Evolutionary conservation across 2,329 filamentous ascomycete species (phyloP), one percentile per base, ranked within the genome.

Genomic region (Colletotrichum filicis): DNA sequence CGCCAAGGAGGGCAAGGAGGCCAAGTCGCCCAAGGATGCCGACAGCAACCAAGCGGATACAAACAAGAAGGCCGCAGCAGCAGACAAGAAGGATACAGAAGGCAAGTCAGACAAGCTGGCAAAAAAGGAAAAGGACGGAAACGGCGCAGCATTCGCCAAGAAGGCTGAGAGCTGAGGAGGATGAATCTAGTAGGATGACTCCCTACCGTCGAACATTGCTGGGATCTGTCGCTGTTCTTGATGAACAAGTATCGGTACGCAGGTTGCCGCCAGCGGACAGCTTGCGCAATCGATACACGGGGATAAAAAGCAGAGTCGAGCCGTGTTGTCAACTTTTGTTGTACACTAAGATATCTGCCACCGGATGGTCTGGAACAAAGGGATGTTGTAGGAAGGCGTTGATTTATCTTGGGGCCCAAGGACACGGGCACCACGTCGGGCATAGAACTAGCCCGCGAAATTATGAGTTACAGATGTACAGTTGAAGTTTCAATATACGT

Each of bases 51-150:
- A 49, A 19, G 42, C 42, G 19, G 42, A 49, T 5, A 11, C 16
- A n/a, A 49, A 49, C 8, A 49, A 49, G 42, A 49, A 49, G 19
- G 37, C 37, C 14, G 37, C 42, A 49, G 19, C 19, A 49, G 42
- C 67, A 60, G 66, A 72, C 26, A 70, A 68, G 66, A 69, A 78
- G 49, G 74, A 61, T 19, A 26, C 55, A 37, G 66, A 59, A n/a
- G 73, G 74, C 24, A 74, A 75, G 52, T 71, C 67, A 22, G 75
- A 68, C 61, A 77, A 79, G 8, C 22, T 22, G 14, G 14, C 49
- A 32, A 66, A 60, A 19, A 37, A 66, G 37, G 56, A 57, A 55
- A 53, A 46, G 30, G 52, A 63, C n/a, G 53, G 66, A 14, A 53
- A 35, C 5, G 53, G 26, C 26, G 56, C 35, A 30, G 42, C 35